Percentiles rank a stretch among this genome's conserved stretches.
Evolutionary conservation across 2,329 filamentous ascomycete species (phyloP).

Genomic region (Colletotrichum higginsianum): DNA sequence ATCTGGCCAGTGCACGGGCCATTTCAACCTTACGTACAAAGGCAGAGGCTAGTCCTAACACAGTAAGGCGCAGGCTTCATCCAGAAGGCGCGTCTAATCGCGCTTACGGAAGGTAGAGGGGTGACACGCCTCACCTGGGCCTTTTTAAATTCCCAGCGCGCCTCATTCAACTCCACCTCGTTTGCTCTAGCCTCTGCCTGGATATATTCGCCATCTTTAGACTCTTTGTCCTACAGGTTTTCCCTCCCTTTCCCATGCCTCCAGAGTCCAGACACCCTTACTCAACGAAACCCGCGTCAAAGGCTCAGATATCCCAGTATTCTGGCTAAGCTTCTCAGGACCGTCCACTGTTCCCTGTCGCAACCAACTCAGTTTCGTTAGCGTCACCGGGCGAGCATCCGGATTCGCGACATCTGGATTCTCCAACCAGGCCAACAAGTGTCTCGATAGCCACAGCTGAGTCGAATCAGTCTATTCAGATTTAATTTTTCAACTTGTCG

Average conservation of each 20-base stretch:
- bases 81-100: slow-evolving; percentile 24
- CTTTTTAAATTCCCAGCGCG: slow-evolving; percentile 41
- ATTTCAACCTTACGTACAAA: slow-evolving; percentile 33
- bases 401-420: neutral
- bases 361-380: slow-evolving; percentile 1
- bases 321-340: neutral
- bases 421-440: neutral
- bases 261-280: neutral
- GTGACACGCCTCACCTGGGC: slow-evolving; percentile 4
- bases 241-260: neutral
- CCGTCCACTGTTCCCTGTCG: neutral
- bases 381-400: slow-evolving; percentile 19
- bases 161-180: slow-evolving; percentile 31
- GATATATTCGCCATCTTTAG: slow-evolving; percentile 13
- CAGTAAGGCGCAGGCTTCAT: slow-evolving; percentile 21
- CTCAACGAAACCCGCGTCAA: neutral
- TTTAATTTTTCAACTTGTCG: neutral
- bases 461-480: neutral
- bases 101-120: slow-evolving; percentile 38
- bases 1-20: slow-evolving; percentile 45
- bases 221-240: slow-evolving; percentile 22
- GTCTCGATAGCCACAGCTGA: neutral
- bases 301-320: neutral
- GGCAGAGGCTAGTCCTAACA: slow-evolving; percentile 5
- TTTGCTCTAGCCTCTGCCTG: slow-evolving; percentile 1